These are phyloP conservation scores for Dendrobium nobile DNA, from an alignment of 106 monocot species.

Conservation along the genomic window DNA sequence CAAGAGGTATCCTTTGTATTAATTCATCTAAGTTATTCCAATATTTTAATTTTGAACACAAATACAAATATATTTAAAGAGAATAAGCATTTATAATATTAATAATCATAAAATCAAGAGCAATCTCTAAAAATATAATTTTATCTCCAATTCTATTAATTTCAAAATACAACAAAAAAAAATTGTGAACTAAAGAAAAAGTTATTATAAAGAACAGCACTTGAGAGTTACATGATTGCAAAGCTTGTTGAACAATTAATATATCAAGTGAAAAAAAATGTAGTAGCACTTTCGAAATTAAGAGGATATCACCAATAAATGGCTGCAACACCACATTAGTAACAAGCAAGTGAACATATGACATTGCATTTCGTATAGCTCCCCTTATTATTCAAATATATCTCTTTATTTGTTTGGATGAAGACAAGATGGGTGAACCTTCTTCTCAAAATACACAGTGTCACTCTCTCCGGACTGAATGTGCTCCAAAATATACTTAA, in stretches of 20 bases:
- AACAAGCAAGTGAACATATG: background rate
- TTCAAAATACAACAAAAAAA: background rate
- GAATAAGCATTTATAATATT: too few species aligned
- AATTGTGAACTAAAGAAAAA: background rate
- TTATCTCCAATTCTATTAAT: too few species aligned
- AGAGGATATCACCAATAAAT: background rate
- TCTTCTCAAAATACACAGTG: constrained; percentile 70
- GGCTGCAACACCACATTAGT: background rate
- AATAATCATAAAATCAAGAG: too few species aligned
- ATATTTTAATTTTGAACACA: too few species aligned
- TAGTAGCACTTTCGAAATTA: background rate
- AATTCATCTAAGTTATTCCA: too few species aligned
- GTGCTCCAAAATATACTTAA: constrained; percentile 66
- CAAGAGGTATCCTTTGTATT: too few species aligned
- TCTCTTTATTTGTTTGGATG: background rate
- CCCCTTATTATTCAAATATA: background rate
- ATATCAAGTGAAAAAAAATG: background rate
- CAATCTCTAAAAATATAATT: too few species aligned
- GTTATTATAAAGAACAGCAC: background rate
- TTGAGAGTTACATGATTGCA: background rate
- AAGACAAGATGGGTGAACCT: constrained; percentile 35
- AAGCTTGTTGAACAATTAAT: background rate
- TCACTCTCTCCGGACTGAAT: constrained; percentile 76
- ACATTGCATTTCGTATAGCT: background rate
- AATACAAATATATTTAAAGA: too few species aligned